Percentiles rank a stretch among this genome's conserved stretches.
These are phyloP conservation scores for Pythium insidiosum DNA, from an alignment of 352 stramenopile species.

Conservation along the genomic window DNA sequence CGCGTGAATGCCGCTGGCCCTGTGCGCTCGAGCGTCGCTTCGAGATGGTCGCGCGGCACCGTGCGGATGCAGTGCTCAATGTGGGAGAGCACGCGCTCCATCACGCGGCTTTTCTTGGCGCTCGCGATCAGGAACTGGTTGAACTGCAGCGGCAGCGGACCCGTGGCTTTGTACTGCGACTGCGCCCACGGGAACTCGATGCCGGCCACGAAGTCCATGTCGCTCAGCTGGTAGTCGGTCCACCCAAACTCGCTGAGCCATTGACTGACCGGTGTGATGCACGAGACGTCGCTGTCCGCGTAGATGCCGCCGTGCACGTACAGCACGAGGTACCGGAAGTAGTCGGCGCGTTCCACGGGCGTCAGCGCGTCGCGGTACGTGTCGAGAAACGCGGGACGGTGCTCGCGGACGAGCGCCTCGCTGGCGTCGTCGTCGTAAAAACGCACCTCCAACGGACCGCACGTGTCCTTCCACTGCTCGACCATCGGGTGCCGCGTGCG, in stretches of 20 bases:
- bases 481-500: too few species aligned
- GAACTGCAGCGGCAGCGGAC: constrained; percentile 9
- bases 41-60: constrained; percentile 1
- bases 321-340: constrained; percentile 7
- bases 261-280: constrained; percentile 1
- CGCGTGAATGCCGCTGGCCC: constrained; percentile 7
- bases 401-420: too few species aligned
- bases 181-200: too few species aligned
- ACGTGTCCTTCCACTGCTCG: too few species aligned
- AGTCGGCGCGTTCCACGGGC: constrained; percentile 8
- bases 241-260: constrained; percentile 6
- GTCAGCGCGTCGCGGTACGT: too few species aligned
- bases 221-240: not conserved
- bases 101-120: not conserved
- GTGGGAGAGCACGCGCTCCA: constrained; percentile 1
- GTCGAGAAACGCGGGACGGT: too few species aligned
- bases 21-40: constrained; percentile 4
- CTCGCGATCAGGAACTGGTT: constrained; percentile 10
- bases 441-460: too few species aligned
- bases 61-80: constrained; percentile 1
- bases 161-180: not conserved
- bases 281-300: constrained; percentile 5
- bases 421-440: too few species aligned
- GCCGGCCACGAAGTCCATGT: too few species aligned
- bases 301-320: constrained; percentile 5